Conservation (phyloP, 768 basidiomycete genomes). For the Collybia mongolica region DNA sequence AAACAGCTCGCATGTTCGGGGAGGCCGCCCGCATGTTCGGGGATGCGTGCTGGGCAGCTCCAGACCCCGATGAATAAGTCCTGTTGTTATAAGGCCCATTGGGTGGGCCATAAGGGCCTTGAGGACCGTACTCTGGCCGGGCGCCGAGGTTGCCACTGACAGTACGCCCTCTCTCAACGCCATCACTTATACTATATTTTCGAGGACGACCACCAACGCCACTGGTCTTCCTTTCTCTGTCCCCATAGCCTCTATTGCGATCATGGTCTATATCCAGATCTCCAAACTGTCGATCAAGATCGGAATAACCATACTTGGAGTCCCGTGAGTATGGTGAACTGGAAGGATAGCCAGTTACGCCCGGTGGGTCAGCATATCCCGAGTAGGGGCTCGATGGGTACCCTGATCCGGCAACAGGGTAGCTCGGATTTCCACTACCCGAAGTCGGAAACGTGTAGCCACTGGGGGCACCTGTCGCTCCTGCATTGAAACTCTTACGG, state of each 20-base stretch:
- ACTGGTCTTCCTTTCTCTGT: slow-evolving; percentile 33
- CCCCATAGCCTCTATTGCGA: slow-evolving; percentile 28
- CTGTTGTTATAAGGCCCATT: slow-evolving; percentile 30
- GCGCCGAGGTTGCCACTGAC: slow-evolving; percentile 37
- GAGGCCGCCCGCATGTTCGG: slow-evolving; percentile 48
- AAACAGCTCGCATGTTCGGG: slow-evolving; percentile 25
- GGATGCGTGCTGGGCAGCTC: slow-evolving; percentile 32
- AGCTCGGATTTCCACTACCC: slow-evolving; percentile 17
- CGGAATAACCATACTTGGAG: slow-evolving; percentile 25
- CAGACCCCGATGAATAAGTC: slow-evolving; percentile 17
- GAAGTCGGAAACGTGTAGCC: slow-evolving; percentile 28
- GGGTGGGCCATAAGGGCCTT: slow-evolving; percentile 29
- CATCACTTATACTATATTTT: slow-evolving; percentile 43
- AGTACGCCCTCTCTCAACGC: slow-evolving; percentile 33
- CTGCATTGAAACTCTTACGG: slow-evolving; percentile 52
- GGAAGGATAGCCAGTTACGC: slow-evolving; percentile 20
- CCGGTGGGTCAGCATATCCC: slow-evolving; percentile 16
- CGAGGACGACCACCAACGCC: slow-evolving; percentile 35
- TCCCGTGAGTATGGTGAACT: slow-evolving; percentile 21
- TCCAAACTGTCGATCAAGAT: slow-evolving; percentile 40
- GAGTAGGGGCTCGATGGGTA: slow-evolving; percentile 24
- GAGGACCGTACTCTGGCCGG: slow-evolving; percentile 26
- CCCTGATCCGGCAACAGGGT: slow-evolving; percentile 17
- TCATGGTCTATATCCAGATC: slow-evolving; percentile 39
- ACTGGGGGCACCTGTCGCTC: slow-evolving; percentile 26